These are phyloP conservation scores for Paratinospora sagittata DNA, from an alignment of 164 flowering plant species.

Conservation along the genomic window DNA sequence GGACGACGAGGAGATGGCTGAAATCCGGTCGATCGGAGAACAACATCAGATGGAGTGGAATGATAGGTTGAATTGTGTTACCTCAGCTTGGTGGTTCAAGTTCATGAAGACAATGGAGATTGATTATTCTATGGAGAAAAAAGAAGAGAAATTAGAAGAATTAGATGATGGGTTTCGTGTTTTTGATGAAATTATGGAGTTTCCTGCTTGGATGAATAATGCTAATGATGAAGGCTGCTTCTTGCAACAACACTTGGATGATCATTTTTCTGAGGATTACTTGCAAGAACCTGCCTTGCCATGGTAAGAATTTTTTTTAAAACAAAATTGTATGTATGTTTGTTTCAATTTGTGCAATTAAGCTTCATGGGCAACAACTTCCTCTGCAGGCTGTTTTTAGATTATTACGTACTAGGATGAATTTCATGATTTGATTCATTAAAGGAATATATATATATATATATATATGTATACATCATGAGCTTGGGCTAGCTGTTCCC, in stretches of 20 bases:
- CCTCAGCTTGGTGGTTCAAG: conserved; percentile 88
- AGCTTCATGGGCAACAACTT: no score
- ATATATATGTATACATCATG: no score
- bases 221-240: no score
- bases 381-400: no score
- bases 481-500: no score
- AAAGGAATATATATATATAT: no score
- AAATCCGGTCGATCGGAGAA: conserved; percentile 79
- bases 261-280: conserved; percentile 37
- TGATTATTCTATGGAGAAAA: conserved; percentile 20
- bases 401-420: no score
- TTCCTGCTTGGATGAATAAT: conserved; percentile 71
- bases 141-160: conserved; percentile 22
- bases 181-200: conserved; percentile 63
- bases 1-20: conserved; percentile 77
- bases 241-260: conserved; percentile 42
- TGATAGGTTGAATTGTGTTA: conserved; percentile 62
- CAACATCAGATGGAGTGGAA: conserved; percentile 86
- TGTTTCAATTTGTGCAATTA: neutral
- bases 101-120: conserved; percentile 54
- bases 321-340: neutral
- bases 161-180: conserved; percentile 33
- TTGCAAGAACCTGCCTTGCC: conserved; percentile 65
- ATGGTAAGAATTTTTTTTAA: conserved; percentile 43
- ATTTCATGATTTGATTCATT: no score